Evolutionary conservation across 1,284 basidiomycete species (phyloP), one percentile per base, ranked within the genome.

Genomic region (Tylopilus sp.): DNA sequence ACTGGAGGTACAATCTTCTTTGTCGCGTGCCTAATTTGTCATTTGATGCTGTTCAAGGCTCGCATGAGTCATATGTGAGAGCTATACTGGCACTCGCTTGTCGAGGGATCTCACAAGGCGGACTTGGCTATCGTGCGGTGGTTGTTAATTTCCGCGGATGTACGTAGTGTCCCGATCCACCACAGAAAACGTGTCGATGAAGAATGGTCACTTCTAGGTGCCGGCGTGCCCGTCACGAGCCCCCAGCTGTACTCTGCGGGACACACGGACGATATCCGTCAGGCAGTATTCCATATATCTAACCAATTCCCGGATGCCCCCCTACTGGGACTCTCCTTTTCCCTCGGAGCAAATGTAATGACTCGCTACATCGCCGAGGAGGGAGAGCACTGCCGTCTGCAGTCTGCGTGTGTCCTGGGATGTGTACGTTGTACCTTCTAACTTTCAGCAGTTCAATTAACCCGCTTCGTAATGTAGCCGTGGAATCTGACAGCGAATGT

Each of bases 131-230:
- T 66, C 77, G 94, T 54, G 93, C 82, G 3, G 84, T 92, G 5
- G 93, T 97, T 8, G 80, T 94, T 54, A 91, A 96, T 71, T 96
- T 89, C 72, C 83, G 94, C 57, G 95, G 94, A 59, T 97, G 95
- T 88, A 59, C 58, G 81, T 75, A 45, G 55, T 51, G 54, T 55
- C 47, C 38, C 47, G 34, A 28, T 39, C 18, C 39, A 42, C 16
- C 43, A 16, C 25, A 46, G 43, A 48, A 46, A 54, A 49, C 34
- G 48, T 46, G 46, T 47, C 55, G 35, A 52, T 46, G 39, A 30
- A 48, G 6, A 43, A 29, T 35, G 44, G 48, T 25, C 38, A 36
- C 45, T 35, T 52, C 43, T 61, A 87, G 84, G 89, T 70, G 92
- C 92, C 55, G 88, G 87, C 28, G 84, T 89, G 28, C 91, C 92